phyloP scores from a whole-genome alignment of 2,329 filamentous ascomycete genomes.

The Aspergillus ochraceus region DNA sequence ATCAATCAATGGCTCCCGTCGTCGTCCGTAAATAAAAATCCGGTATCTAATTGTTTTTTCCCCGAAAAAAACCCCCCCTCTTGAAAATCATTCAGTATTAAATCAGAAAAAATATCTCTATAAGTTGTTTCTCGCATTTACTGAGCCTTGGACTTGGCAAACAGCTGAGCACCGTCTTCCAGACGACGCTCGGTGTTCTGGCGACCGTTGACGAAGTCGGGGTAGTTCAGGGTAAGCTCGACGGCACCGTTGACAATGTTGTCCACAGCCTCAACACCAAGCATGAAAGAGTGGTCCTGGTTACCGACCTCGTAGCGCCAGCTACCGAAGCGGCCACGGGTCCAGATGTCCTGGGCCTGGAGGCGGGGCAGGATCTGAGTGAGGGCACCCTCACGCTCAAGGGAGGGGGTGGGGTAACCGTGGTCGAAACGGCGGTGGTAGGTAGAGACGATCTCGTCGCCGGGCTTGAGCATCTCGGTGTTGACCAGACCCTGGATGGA shows the following conservation, averaged over 20 bases:
- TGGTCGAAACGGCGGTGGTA: constrained; percentile 98
- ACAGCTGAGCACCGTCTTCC: constrained; percentile 61
- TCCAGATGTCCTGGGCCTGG: constrained; percentile 87
- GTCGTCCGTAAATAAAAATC: constrained; percentile 15
- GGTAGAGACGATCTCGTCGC: constrained; percentile 94
- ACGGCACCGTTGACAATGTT: constrained; percentile 85
- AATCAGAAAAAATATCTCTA: constrained; percentile 19
- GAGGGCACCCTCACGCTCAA: constrained; percentile 93
- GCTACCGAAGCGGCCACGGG: constrained; percentile 93
- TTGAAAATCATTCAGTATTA: constrained; percentile 21
- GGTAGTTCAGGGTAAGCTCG: constrained; percentile 93
- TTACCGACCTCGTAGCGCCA: constrained; percentile 98
- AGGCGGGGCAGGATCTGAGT: constrained; percentile 91
- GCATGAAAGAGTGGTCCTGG: constrained; percentile 98
- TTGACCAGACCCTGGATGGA: constrained; percentile 96
- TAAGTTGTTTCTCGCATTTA: constrained; percentile 23
- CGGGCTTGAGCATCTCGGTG: constrained; percentile 90
- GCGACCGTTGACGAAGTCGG: constrained; percentile 84
- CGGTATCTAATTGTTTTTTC: constrained; percentile 16
- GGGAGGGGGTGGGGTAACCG: constrained; percentile 91
- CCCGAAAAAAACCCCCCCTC: constrained; percentile 4
- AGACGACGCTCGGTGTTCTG: constrained; percentile 63
- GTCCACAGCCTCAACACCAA: constrained; percentile 90
- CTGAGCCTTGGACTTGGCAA: constrained; percentile 47
- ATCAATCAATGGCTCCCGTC: constrained; percentile 18